phyloP scores from a whole-genome alignment of 495 filamentous ascomycete genomes.

The Penicillium paxilli region DNA sequence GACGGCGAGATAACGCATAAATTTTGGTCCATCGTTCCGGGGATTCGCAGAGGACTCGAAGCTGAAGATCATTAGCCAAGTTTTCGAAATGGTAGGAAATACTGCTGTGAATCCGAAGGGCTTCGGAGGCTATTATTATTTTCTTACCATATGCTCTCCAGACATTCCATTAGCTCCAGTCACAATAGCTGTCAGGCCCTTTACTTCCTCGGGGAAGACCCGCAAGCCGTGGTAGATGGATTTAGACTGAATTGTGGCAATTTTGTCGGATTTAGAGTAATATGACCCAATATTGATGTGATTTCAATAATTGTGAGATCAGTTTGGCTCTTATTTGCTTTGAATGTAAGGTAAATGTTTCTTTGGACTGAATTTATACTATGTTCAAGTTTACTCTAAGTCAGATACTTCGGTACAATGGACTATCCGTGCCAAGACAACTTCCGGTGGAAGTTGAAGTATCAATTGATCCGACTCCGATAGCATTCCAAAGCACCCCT shows the following conservation, averaged over 20 bases:
- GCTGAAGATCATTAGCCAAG: conserved; percentile 20
- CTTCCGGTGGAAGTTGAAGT: too few species aligned
- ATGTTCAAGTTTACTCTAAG: too few species aligned
- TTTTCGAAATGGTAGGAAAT: not conserved
- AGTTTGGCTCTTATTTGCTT: too few species aligned
- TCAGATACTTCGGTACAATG: too few species aligned
- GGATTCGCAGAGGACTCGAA: conserved; percentile 42
- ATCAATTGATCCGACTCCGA: too few species aligned
- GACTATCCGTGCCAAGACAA: too few species aligned
- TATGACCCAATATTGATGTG: too few species aligned
- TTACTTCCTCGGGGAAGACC: conserved; percentile 32
- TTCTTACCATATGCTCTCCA: conserved; percentile 30
- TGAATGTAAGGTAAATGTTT: too few species aligned
- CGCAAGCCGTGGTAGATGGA: conserved; percentile 39
- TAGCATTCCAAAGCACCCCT: too few species aligned
- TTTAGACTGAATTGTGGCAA: conserved; percentile 6
- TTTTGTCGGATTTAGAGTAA: not conserved
- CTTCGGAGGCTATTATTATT: not conserved
- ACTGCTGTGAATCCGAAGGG: not conserved
- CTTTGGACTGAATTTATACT: too few species aligned
- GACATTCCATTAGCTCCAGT: conserved; percentile 55
- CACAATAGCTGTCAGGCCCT: conserved; percentile 50
- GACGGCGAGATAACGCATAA: conserved; percentile 44
- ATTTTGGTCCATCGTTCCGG: conserved; percentile 53
- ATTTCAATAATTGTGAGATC: too few species aligned